Percentiles rank a stretch among this genome's conserved stretches.
Evolutionary conservation across 2,329 filamentous ascomycete genomes (phyloP).

Genomic region (Botrytis aclada): DNA sequence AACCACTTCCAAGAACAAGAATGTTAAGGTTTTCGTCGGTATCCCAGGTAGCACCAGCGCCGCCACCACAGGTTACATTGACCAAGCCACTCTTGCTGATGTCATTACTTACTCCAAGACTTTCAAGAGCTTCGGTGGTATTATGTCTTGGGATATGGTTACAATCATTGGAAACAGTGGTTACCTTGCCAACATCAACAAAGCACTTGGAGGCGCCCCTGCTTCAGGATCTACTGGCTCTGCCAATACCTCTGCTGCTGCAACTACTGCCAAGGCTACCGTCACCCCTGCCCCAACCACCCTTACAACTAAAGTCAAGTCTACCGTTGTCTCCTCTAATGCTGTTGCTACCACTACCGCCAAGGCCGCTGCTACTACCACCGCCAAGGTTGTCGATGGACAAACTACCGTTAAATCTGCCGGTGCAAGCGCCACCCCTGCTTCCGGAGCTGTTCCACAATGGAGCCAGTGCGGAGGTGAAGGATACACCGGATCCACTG

Average conservation of each 20-base stretch:
- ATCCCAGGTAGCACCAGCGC: conserved; percentile 47
- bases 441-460: conserved; percentile 4
- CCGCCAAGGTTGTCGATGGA: not conserved
- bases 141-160: conserved; percentile 67
- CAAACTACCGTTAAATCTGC: not conserved
- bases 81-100: conserved; percentile 43
- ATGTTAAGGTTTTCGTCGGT: conserved; percentile 59
- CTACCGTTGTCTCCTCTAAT: not conserved
- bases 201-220: conserved; percentile 15
- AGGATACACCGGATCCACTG: conserved; percentile 24
- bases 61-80: conserved; percentile 53
- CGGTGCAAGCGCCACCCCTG: not conserved
- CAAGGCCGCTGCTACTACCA: not conserved
- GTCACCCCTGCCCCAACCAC: not conserved
- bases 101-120: conserved; percentile 52
- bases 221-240: conserved; percentile 8
- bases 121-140: conserved; percentile 59
- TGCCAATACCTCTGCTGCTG: conserved; percentile 8
- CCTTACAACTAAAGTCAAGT: conserved; percentile 3
- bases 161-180: conserved; percentile 44
- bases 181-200: conserved; percentile 8
- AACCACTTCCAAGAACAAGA: conserved; percentile 51
- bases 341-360: not conserved
- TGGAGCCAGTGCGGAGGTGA: conserved; percentile 32
- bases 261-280: not conserved